Evolutionary conservation across 2,329 filamentous ascomycete species (phyloP).

Genomic region (Drechslerella dactyloides): DNA sequence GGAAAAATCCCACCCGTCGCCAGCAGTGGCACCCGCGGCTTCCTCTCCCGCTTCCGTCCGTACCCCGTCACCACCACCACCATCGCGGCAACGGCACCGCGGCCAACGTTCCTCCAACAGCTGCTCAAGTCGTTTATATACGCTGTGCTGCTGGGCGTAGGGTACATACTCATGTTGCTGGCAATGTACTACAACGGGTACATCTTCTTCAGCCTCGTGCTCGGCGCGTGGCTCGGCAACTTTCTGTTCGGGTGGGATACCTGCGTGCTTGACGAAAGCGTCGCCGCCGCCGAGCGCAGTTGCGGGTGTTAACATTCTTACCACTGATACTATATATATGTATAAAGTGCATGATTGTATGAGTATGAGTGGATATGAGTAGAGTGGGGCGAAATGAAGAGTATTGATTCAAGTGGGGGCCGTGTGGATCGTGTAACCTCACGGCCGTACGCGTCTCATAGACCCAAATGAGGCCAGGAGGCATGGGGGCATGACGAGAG

Average conservation of each 20-base stretch:
- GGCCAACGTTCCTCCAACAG: constrained; percentile 70
- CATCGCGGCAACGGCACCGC: constrained; percentile 57
- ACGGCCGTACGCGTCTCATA: too few relatives aligned
- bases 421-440: too few relatives aligned
- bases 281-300: constrained; percentile 28
- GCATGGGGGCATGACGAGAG: too few relatives aligned
- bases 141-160: constrained; percentile 68
- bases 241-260: constrained; percentile 76
- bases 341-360: neutral
- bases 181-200: constrained; percentile 74
- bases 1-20: constrained; percentile 17
- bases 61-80: constrained; percentile 1
- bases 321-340: neutral
- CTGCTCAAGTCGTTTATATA: constrained; percentile 71
- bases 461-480: too few relatives aligned
- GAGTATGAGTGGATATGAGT: too few relatives aligned
- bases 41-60: constrained; percentile 23
- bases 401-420: too few relatives aligned
- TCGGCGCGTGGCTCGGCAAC: constrained; percentile 74
- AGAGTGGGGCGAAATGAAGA: too few relatives aligned
- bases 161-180: constrained; percentile 57
- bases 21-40: neutral
- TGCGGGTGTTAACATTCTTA: constrained; percentile 36
- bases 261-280: constrained; percentile 44
- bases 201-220: constrained; percentile 79